Conservation (phyloP, 2,329 filamentous ascomycete genomes). For the Trichoderma arundinaceum region DNA sequence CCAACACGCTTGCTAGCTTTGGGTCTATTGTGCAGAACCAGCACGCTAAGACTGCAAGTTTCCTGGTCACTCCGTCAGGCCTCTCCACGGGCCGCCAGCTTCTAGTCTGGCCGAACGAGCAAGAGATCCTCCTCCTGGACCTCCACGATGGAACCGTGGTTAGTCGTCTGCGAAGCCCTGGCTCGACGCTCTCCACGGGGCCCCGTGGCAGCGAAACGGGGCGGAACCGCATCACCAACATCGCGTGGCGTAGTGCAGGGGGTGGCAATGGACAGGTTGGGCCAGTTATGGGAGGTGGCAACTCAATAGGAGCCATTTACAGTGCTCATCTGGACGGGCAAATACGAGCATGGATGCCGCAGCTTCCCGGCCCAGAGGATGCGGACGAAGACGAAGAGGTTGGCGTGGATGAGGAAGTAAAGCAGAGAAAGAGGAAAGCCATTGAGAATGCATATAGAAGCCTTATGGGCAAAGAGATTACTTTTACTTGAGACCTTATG, state of each 20-base stretch:
- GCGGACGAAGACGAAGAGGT: constrained; percentile 54
- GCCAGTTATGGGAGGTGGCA: constrained; percentile 64
- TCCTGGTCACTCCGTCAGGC: constrained; percentile 67
- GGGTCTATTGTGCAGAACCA: constrained; percentile 80
- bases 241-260: constrained; percentile 72
- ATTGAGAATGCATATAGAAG: constrained; percentile 81
- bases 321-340: constrained; percentile 84
- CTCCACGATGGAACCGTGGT: constrained; percentile 77
- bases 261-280: constrained; percentile 63
- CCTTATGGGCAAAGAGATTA: constrained; percentile 74
- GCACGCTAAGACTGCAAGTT: constrained; percentile 64
- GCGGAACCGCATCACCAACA: constrained; percentile 71
- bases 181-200: constrained; percentile 53
- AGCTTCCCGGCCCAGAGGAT: constrained; percentile 57
- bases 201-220: constrained; percentile 58
- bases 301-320: constrained; percentile 66
- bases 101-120: constrained; percentile 81
- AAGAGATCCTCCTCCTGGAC: constrained; percentile 80
- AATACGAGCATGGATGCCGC: constrained; percentile 78
- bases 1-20: constrained; percentile 88
- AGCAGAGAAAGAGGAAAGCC: constrained; percentile 72
- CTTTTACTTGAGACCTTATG: constrained; percentile 52
- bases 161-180: constrained; percentile 71
- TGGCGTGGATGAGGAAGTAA: constrained; percentile 52
- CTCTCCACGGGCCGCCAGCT: constrained; percentile 63